Evolutionary conservation across 352 stramenopile genomes (phyloP).

Genomic region (Sclerospora graminicola): DNA sequence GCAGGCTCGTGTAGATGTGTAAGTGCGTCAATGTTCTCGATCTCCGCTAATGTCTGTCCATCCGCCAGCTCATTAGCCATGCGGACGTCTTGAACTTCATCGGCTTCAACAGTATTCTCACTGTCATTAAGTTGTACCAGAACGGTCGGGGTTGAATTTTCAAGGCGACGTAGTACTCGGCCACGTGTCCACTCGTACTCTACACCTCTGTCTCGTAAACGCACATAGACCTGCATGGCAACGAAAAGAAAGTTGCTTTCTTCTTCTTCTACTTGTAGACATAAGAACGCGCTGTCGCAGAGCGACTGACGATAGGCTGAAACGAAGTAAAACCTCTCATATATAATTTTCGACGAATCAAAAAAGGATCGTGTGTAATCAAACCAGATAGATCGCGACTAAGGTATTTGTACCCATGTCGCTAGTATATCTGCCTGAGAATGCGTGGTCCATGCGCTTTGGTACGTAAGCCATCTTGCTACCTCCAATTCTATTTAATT

Average conservation of each 20-base stretch:
- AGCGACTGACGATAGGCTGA: constrained; percentile 8
- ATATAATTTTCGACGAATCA: constrained; percentile 6
- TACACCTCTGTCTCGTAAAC: constrained; percentile 12
- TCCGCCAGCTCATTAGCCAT: constrained; percentile 33
- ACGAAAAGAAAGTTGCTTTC: not conserved
- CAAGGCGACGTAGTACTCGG: constrained; percentile 27
- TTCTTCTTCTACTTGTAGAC: constrained; percentile 15
- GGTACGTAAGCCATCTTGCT: constrained; percentile 20
- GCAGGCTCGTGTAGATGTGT: constrained; percentile 72
- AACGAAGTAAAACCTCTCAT: not conserved
- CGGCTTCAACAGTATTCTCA: constrained; percentile 32
- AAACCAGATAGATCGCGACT: not conserved
- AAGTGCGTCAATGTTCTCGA: constrained; percentile 64
- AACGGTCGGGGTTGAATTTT: constrained; percentile 14
- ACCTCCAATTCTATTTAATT: not conserved
- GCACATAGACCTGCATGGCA: constrained; percentile 53
- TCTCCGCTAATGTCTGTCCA: constrained; percentile 30
- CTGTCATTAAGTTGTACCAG: constrained; percentile 38
- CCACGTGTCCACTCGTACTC: constrained; percentile 42
- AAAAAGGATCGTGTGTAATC: not conserved
- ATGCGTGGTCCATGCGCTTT: constrained; percentile 58
- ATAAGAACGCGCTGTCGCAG: constrained; percentile 18
- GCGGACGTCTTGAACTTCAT: constrained; percentile 36
- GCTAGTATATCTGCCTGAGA: constrained; percentile 67
- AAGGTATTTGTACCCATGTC: constrained; percentile 31